Base-by-base conservation (phyloP, 768 basidiomycete species). In the Russula ochroleuca region DNA sequence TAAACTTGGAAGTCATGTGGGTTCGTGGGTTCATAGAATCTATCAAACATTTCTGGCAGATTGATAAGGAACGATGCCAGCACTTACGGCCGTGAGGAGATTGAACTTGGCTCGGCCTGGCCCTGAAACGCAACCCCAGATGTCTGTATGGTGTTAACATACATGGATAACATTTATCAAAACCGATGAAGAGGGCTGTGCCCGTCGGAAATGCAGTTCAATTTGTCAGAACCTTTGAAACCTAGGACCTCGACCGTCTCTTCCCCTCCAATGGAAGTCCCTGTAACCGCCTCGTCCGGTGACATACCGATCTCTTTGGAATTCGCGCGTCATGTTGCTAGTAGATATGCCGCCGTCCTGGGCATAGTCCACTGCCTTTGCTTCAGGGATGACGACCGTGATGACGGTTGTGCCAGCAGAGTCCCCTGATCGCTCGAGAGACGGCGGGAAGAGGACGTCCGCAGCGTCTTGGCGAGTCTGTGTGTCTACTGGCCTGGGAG, bases 381-480 rank as follows among this genome's bases (percentile, higher is more conserved):
- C 63, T n/a, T 35, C 45, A 8, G 62, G 62, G 31, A 48, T 49
- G 17, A 19, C 2, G n/a, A 49, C 23, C 13, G 51, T 15, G 19
- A 35, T 2, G 19, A 33, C 7, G 31, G 17, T 14, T 3, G 45
- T 28, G 2, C 15, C 11, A 8, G 14, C n/a, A 41, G 55, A 37
- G 23, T 33, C 25, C 35, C 37, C 14, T 31, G 61, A 41, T 62
- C 21, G 47, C 28, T 50, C 55, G 40, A 41, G 45, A 49, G 21
- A 37, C 31, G 33, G 41, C 31, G 47, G 48, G 25, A 64, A 64
- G 45, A 64, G 58, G 14, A 43, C 58, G 19, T 64, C 58, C n/a
- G 51, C 38, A 1, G 63, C 57, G 15, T 47, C 63, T 41, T 64
- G 50, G 17, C 58, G 58, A 19, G 63, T 64, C 58, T 60, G 63